phyloP scores from a whole-genome alignment of 345 rosid genomes.

The Moricandia arvensis region DNA sequence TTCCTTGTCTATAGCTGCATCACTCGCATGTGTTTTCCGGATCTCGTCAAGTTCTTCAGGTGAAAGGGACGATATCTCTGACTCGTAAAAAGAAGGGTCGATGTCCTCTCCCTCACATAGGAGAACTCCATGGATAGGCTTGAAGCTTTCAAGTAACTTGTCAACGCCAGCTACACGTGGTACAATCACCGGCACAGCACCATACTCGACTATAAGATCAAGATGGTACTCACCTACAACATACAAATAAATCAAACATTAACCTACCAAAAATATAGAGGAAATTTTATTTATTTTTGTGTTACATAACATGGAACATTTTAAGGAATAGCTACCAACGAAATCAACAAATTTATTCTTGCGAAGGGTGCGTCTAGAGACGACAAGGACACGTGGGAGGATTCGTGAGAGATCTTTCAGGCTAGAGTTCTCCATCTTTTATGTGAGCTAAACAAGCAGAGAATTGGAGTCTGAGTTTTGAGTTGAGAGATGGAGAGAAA shows the following conservation, averaged over 20 bases:
- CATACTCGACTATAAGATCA: conserved; percentile 71
- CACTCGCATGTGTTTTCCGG: conserved; percentile 60
- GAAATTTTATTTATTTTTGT: background rate
- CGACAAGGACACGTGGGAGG: conserved; percentile 85
- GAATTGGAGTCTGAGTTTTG: background rate
- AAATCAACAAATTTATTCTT: conserved; percentile 90
- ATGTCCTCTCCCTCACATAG: conserved; percentile 94
- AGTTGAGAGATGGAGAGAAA: conserved; percentile 4
- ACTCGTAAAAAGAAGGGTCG: conserved; percentile 72
- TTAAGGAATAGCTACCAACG: conserved; percentile 49
- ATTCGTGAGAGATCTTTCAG: conserved; percentile 51
- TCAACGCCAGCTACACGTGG: conserved; percentile 80
- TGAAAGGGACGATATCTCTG: conserved; percentile 49
- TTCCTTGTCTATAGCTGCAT: conserved; percentile 70
- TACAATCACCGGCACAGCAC: conserved; percentile 84
- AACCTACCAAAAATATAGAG: background rate
- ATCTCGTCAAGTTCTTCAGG: conserved; percentile 70
- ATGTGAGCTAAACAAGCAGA: background rate
- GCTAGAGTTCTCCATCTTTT: conserved; percentile 27
- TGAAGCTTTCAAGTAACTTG: conserved; percentile 69
- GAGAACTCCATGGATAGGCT: conserved; percentile 93
- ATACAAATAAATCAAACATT: background rate
- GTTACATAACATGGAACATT: background rate
- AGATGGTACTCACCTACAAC: conserved; percentile 88
- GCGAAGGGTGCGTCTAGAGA: conserved; percentile 79